Conservation (phyloP, 225 moss, liverwort and hornwort species). For the Antitrichia curtipendula region DNA sequence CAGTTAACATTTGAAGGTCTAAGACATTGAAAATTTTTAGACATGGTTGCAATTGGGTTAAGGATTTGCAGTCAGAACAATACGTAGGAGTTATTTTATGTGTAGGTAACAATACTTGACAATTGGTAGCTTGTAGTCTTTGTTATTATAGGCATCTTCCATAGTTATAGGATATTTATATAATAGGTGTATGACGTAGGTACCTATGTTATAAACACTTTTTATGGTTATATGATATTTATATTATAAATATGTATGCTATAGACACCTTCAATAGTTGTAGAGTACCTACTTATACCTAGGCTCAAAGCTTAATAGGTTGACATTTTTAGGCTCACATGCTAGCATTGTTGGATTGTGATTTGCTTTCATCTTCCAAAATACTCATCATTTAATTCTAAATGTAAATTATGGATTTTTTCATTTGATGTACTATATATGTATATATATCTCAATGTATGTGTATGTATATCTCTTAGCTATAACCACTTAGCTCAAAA, state of each 20-base stretch:
- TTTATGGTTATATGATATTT: too few relatives aligned
- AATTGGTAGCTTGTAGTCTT: rapidly evolving
- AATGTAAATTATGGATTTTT: neutral
- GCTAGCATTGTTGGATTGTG: too few relatives aligned
- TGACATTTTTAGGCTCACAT: too few relatives aligned
- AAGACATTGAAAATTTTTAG: neutral
- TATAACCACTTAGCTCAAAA: neutral
- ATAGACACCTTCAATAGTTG: too few relatives aligned
- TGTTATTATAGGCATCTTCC: too few relatives aligned
- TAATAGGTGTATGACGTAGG: too few relatives aligned
- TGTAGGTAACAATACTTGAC: rapidly evolving
- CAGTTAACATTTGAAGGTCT: rapidly evolving
- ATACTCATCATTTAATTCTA: neutral
- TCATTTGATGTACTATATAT: neutral
- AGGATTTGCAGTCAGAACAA: rapidly evolving
- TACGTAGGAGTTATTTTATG: neutral
- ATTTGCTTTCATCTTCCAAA: neutral
- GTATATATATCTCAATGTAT: too few relatives aligned
- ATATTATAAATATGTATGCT: too few relatives aligned
- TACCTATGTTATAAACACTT: too few relatives aligned
- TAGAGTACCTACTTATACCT: too few relatives aligned
- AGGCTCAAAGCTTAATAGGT: too few relatives aligned
- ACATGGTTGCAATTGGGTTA: neutral
- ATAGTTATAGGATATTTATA: too few relatives aligned
- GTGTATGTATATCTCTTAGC: neutral